phyloP scores from a whole-genome alignment of 805 yeast species.

The Suhomyces sp. region DNA sequence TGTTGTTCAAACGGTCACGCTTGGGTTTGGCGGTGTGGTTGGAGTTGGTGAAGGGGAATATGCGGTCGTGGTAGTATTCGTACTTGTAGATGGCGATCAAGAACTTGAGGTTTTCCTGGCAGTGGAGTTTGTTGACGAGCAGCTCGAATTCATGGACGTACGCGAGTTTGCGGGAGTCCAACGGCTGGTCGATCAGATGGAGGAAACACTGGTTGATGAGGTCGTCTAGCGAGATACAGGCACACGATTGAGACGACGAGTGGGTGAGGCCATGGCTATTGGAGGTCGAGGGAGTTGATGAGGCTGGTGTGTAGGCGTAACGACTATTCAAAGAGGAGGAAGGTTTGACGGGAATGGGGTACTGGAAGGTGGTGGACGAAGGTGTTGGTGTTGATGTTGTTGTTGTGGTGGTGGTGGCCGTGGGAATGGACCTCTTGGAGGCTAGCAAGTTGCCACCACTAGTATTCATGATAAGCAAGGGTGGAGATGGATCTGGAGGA shows the following conservation, averaged over 20 bases:
- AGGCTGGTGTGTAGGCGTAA: constrained; percentile 4
- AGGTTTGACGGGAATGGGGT: constrained; percentile 11
- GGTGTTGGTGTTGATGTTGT: too few species aligned
- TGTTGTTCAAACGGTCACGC: constrained; percentile 9
- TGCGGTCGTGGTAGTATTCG: constrained; percentile 41
- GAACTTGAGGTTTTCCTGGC: constrained; percentile 46
- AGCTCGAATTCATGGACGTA: constrained; percentile 30
- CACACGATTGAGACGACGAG: not conserved
- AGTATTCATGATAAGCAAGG: too few species aligned
- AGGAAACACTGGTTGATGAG: constrained; percentile 35
- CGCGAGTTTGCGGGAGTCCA: constrained; percentile 14
- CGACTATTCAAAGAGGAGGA: constrained; percentile 8
- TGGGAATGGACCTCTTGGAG: too few species aligned
- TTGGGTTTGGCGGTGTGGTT: not conserved
- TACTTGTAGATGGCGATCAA: constrained; percentile 46
- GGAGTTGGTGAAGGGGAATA: constrained; percentile 11
- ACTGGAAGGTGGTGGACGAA: too few species aligned
- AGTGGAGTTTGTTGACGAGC: constrained; percentile 39
- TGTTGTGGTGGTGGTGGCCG: too few species aligned
- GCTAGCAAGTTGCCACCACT: too few species aligned
- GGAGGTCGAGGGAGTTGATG: not conserved
- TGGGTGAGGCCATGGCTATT: not conserved
- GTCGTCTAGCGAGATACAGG: constrained; percentile 20
- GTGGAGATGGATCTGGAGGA: not conserved
- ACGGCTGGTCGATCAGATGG: constrained; percentile 19